Evolutionary conservation across 1,139 yeast genomes (phyloP).

Genomic region (Candida anutae): DNA sequence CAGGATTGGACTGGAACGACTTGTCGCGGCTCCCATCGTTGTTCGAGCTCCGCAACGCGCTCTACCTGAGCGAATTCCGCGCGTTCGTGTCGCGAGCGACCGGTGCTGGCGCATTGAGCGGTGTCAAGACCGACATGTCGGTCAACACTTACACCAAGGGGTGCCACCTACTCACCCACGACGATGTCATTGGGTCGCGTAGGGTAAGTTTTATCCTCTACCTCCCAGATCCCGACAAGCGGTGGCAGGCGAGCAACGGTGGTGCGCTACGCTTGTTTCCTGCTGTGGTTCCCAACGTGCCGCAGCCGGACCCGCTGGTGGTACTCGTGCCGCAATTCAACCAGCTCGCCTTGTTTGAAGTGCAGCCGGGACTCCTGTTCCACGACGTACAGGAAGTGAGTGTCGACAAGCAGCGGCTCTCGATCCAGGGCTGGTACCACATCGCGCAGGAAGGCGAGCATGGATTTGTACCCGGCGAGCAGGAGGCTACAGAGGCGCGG

Average conservation of each 20-base stretch:
- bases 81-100: constrained; percentile 76
- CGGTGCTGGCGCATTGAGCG: constrained; percentile 85
- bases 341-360: constrained; percentile 91
- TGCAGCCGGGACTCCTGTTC: constrained; percentile 92
- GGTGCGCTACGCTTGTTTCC: constrained; percentile 88
- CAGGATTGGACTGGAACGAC: constrained; percentile 77
- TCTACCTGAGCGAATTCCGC: constrained; percentile 80
- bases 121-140: constrained; percentile 84
- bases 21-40: constrained; percentile 65
- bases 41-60: constrained; percentile 71
- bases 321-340: constrained; percentile 88
- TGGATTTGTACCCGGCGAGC: constrained; percentile 75
- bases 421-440: constrained; percentile 98
- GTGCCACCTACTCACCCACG: constrained; percentile 84
- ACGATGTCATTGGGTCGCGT: constrained; percentile 94
- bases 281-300: constrained; percentile 82
- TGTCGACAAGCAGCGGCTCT: constrained; percentile 79
- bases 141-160: constrained; percentile 88
- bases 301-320: constrained; percentile 64
- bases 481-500: constrained; percentile 65
- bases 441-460: constrained; percentile 90
- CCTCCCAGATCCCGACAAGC: constrained; percentile 83
- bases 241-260: constrained; percentile 85
- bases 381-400: constrained; percentile 98
- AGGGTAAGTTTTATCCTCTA: constrained; percentile 89